Evolutionary conservation across 73 alveolate species (phyloP).

Genomic region (Breviolum minutum): DNA sequence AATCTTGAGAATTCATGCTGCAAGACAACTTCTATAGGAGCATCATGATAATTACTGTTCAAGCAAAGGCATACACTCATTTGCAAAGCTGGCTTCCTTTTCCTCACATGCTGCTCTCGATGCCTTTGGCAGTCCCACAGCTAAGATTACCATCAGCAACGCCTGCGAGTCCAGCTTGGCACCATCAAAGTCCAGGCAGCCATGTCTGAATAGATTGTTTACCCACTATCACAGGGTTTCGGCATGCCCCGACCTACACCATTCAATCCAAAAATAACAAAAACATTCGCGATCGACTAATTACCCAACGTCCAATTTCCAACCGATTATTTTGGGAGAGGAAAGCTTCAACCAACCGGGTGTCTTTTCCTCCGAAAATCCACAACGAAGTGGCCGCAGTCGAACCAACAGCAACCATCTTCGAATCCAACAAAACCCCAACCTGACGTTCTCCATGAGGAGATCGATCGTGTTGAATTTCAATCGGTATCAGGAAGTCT

Average conservation of each 20-base stretch:
- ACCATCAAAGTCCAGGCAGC: too few species aligned
- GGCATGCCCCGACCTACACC: background rate
- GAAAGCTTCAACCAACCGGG: too few species aligned
- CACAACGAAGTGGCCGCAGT: background rate
- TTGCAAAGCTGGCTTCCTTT: background rate
- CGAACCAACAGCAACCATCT: background rate
- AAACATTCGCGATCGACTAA: too few species aligned
- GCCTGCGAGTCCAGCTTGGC: background rate
- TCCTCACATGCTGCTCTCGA: background rate
- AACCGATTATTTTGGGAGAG: background rate
- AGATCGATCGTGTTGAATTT: constrained; percentile 62
- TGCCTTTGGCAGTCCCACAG: constrained; percentile 45
- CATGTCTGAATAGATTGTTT: background rate
- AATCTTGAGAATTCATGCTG: background rate
- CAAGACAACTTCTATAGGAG: background rate
- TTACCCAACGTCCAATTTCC: background rate
- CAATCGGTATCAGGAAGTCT: background rate
- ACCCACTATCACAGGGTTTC: background rate
- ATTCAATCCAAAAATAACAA: background rate
- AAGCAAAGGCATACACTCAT: too few species aligned
- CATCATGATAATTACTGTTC: background rate
- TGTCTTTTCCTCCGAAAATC: background rate
- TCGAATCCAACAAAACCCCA: background rate
- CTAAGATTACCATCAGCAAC: constrained; percentile 23
- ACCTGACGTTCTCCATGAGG: constrained; percentile 94